Base-by-base conservation (phyloP, 208 protist genomes). In the Crithidia acanthocephali region DNA sequence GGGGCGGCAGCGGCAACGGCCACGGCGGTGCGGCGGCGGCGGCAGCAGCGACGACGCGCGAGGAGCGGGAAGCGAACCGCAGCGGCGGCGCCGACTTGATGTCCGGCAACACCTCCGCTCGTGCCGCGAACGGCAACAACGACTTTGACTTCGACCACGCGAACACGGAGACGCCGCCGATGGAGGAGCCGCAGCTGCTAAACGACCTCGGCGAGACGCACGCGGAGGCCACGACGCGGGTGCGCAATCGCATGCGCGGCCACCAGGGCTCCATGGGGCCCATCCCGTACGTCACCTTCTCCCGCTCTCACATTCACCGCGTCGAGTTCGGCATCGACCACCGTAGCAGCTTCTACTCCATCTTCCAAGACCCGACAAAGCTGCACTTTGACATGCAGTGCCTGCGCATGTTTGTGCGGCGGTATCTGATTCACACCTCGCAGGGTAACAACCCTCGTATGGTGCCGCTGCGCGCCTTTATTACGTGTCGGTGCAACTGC, bases 381-480 rank as follows among this genome's bases (percentile, higher is more conserved):
- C 9, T 25, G 11, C 42, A 75, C 50, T 90, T 94, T 67, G 91
- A 95, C 68, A 84, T 92, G 79, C 88, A 95, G 75, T 94, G 80
- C 55, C 79, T 95, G 33, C 86, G 91, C 48, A 95, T 95, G 91
- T 92, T 92, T 72, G 74, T 80, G 7, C 81, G 91, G 15, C 86
- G 91, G 18, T 95, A 91, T 62, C 76, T 95, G 40, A 88, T 95
- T 28, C 86, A 91, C 69, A 90, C 86, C 10, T 79, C 73, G 59
- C 86, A 93, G 57, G 76, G 78, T 27, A 95, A 93, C 62, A 93
- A 93, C 72, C 80, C 79, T 3, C 84, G 80, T 0, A 76, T 79
- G 16, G 79, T 93, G 22, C 74, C 83, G 22, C 77, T 95, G 22
- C 80, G 84, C 5, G 67, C 81, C 33, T 95, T 95, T 64, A 67